Conservation (phyloP, 306 rosid genomes). For the Malus sieversii region DNA sequence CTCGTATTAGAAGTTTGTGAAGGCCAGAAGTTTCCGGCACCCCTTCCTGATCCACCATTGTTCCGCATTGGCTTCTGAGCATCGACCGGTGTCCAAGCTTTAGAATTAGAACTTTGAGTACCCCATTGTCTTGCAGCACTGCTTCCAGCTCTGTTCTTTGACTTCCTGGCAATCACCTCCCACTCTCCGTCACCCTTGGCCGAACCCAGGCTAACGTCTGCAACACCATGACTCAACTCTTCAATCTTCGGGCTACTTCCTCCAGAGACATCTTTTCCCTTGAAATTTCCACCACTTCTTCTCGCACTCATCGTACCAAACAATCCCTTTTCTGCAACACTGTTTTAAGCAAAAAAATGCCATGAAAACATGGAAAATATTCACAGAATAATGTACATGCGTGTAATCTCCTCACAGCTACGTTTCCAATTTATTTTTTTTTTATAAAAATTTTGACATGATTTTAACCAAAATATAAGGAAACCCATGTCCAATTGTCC, state of each 20-base stretch:
- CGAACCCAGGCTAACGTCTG: slow-evolving; percentile 30
- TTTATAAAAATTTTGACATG: too few species aligned
- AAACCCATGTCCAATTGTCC: too few species aligned
- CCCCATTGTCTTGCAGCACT: slow-evolving; percentile 31
- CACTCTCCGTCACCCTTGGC: slow-evolving; percentile 51
- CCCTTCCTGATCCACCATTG: neutral
- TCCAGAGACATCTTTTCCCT: slow-evolving; percentile 25
- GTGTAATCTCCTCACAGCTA: too few species aligned
- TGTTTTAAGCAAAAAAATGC: neutral
- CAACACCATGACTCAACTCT: slow-evolving; percentile 42
- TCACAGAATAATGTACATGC: too few species aligned
- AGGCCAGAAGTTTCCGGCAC: slow-evolving; percentile 4
- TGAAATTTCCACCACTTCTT: slow-evolving; percentile 44
- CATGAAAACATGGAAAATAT: neutral
- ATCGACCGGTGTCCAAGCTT: neutral
- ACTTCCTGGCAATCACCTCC: slow-evolving; percentile 52
- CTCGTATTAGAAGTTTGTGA: slow-evolving; percentile 32
- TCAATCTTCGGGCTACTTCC: slow-evolving; percentile 23
- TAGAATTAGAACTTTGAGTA: neutral
- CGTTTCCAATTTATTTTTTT: too few species aligned
- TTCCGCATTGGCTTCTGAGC: neutral
- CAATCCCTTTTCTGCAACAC: neutral
- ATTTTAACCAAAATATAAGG: too few species aligned
- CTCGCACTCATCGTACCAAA: slow-evolving; percentile 34
- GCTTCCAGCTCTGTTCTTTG: slow-evolving; percentile 63